phyloP scores from a whole-genome alignment of 768 basidiomycete genomes.

The Leccinum longicurvipes region DNA sequence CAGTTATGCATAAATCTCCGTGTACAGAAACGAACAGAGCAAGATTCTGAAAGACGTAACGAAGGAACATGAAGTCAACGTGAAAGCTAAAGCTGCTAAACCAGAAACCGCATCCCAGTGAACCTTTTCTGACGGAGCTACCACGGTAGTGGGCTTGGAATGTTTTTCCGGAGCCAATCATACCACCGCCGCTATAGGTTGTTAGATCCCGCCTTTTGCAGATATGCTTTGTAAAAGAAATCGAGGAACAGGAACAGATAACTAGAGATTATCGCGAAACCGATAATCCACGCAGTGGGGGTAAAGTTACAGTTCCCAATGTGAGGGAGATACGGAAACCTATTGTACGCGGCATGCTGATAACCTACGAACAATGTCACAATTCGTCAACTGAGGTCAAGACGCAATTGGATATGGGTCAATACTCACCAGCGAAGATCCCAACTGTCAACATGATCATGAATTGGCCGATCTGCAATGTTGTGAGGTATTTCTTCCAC shows the following conservation, averaged over 20 bases:
- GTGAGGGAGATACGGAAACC: conserved; percentile 18
- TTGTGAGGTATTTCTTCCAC: conserved; percentile 27
- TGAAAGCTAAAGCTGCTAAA: too few species aligned
- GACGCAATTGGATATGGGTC: fast-evolving
- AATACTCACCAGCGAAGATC: conserved; percentile 12
- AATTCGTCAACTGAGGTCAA: background rate
- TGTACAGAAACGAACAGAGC: too few species aligned
- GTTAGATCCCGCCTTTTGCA: background rate
- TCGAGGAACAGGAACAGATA: conserved; percentile 21
- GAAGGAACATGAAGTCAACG: too few species aligned
- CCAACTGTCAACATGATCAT: conserved; percentile 8
- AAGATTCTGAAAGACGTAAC: too few species aligned
- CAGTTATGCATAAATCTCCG: too few species aligned
- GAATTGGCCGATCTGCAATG: conserved; percentile 25
- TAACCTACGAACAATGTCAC: conserved; percentile 2
- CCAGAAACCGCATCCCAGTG: too few species aligned
- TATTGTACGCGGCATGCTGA: conserved; percentile 17
- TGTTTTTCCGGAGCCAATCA: too few species aligned
- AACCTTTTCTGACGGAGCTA: background rate
- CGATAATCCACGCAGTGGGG: conserved; percentile 10
- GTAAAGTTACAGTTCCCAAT: conserved; percentile 14
- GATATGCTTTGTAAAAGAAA: conserved; percentile 20
- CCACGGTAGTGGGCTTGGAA: background rate
- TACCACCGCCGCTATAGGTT: background rate
- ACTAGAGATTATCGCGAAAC: conserved; percentile 10